Conservation (phyloP, 257 asterid species). For the Solanum infundibuliforme region DNA sequence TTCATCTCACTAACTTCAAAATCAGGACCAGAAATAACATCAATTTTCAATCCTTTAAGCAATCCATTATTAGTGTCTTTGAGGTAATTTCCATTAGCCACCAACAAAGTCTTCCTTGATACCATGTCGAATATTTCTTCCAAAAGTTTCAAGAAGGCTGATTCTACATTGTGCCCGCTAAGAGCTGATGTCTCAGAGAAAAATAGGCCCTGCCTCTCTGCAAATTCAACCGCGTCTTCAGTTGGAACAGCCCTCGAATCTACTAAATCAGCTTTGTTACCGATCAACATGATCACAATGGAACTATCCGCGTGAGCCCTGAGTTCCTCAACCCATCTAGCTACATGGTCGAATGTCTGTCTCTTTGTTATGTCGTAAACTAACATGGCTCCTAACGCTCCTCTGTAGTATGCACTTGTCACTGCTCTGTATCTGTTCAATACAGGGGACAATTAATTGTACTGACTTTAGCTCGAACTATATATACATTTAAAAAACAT, state of each 20-base stretch:
- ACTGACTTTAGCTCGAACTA: background rate
- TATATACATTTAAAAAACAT: background rate
- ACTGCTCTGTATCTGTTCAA: constrained; percentile 66
- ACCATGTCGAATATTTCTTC: constrained; percentile 53
- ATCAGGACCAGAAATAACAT: constrained; percentile 26
- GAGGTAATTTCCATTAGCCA: constrained; percentile 35
- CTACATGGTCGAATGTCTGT: constrained; percentile 63
- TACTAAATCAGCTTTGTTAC: constrained; percentile 70
- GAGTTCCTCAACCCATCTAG: constrained; percentile 59
- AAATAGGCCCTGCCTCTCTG: constrained; percentile 54
- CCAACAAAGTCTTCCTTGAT: constrained; percentile 39
- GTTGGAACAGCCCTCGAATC: constrained; percentile 58
- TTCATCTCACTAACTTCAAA: constrained; percentile 68
- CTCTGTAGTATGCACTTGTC: constrained; percentile 80
- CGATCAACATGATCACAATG: constrained; percentile 61
- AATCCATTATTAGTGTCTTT: constrained; percentile 8
- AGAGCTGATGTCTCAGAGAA: constrained; percentile 73
- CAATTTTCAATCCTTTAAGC: constrained; percentile 43
- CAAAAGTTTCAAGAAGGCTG: constrained; percentile 46
- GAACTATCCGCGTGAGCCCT: constrained; percentile 43
- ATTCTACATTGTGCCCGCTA: constrained; percentile 58
- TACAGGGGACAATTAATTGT: background rate
- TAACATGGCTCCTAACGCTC: constrained; percentile 80
- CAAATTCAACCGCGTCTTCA: constrained; percentile 71
- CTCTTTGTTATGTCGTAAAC: constrained; percentile 69